Evolutionary conservation across 2,329 filamentous ascomycete species (phyloP), one percentile per base, ranked within the genome.

Genomic region (Claviceps africana): DNA sequence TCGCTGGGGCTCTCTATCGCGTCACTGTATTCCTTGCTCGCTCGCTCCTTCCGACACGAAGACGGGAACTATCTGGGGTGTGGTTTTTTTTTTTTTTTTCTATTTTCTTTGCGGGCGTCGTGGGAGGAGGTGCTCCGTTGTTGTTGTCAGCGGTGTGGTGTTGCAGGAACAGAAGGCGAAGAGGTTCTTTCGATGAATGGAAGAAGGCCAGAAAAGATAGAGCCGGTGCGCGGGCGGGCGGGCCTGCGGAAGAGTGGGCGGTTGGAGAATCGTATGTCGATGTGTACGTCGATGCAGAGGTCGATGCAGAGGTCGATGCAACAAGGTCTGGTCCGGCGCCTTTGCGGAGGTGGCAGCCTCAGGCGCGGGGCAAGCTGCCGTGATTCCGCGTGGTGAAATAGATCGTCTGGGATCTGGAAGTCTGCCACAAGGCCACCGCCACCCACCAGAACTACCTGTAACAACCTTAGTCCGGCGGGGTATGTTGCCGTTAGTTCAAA

Each of bases 151-250:
- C 13, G 44, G 21, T 21, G n/a, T 8, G 46, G 31, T 21, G 46
- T 31, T 25, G 43, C 56, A 51, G 50, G 19, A 46, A 31, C 56
- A 51, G 51, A 19, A 44, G 33, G n/a, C 4, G 4, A n/a, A 5
- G 22, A 11, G 11, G 19, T 48, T 48, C 15, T 28, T 9, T 1
- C 1, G 13, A 35, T 33, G 8, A 35, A 35, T 2, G 13, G 33
- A 35, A 15, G 13, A 15, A 35, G 10, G 4, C 4, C 4, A 35
- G 15, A 37, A n/a, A 4, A 8, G 35, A 37, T 4, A 37, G 25
- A 37, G 5, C 5, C 2, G 7, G 7, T 37, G 6, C 15, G 15
- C 15, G 6, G 35, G 15, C 15, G 4, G 35, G 15, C 35, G 17
- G 17, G 10, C 13, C 33, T 35, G 6, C 8, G 15, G 9, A 15